Conservation (phyloP, 306 rosid genomes). For the Abrus precatorius region DNA sequence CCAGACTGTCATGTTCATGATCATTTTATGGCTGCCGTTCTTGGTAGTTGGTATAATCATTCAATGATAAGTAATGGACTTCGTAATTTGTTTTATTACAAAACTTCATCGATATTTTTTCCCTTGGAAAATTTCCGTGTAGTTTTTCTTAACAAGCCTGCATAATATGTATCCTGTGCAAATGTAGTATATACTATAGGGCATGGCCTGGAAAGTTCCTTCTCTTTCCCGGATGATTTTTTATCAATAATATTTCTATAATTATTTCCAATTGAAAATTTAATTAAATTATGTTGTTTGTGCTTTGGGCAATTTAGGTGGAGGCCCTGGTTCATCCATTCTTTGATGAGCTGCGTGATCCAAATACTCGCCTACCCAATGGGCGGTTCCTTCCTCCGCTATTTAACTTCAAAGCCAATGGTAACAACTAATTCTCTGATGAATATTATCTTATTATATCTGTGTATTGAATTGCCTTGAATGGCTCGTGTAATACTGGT, state of each 20-base stretch:
- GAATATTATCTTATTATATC: background rate
- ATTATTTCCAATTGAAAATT: background rate
- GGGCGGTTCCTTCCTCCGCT: constrained; percentile 92
- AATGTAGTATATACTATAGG: background rate
- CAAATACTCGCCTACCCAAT: constrained; percentile 81
- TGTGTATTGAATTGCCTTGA: background rate
- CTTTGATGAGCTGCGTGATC: constrained; percentile 89
- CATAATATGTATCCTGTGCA: constrained; percentile 1
- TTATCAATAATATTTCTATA: constrained; percentile 4
- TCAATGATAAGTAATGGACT: constrained; percentile 3
- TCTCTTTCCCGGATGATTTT: background rate
- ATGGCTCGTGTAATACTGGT: background rate
- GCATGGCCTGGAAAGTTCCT: background rate
- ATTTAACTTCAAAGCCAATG: constrained; percentile 84
- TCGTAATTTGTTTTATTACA: background rate
- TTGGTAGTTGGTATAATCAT: constrained; percentile 3
- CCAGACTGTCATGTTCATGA: background rate
- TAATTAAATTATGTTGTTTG: background rate
- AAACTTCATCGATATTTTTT: background rate
- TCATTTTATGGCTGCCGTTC: constrained; percentile 25
- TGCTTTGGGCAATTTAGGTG: constrained; percentile 59
- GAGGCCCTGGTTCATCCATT: constrained; percentile 92
- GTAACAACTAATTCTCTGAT: constrained; percentile 54
- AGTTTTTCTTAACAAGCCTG: background rate
- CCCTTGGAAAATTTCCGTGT: background rate